A percentile compares a stretch with the other conserved stretches of the same genome.
Evolutionary conservation across 352 stramenopile genomes (phyloP).

Genomic region (Globisporangium parvum): DNA sequence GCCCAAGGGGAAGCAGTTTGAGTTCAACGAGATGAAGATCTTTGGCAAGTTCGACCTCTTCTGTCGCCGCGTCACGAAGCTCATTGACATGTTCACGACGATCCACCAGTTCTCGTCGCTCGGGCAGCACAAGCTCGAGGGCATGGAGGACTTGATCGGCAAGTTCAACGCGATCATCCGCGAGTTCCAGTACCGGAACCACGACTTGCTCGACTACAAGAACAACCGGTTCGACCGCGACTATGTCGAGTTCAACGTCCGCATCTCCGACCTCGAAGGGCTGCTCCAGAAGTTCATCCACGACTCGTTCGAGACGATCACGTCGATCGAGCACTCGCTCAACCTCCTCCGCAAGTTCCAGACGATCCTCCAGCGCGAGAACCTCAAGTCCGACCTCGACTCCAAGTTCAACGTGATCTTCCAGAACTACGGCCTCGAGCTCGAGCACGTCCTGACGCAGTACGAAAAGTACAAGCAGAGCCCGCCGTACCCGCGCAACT

Average conservation of each 20-base stretch:
- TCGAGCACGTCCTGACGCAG: conserved; percentile 96
- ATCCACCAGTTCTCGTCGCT: conserved; percentile 95
- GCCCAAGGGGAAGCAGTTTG: conserved; percentile 97
- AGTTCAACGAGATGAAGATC: conserved; percentile 99
- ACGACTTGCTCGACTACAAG: conserved; percentile 97
- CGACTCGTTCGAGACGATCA: conserved; percentile 98
- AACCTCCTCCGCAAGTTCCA: conserved; percentile 97
- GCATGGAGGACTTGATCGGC: conserved; percentile 87
- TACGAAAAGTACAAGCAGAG: conserved; percentile 99
- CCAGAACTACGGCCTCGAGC: conserved; percentile 97
- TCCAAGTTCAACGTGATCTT: conserved; percentile 99
- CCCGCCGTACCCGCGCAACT: conserved; percentile 94
- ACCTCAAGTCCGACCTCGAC: conserved; percentile 97
- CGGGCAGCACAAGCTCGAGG: conserved; percentile 89
- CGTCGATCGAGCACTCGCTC: conserved; percentile 96
- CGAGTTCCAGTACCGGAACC: conserved; percentile 95
- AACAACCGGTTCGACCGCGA: conserved; percentile 98
- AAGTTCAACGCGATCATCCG: conserved; percentile 96
- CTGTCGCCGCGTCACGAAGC: conserved; percentile 95
- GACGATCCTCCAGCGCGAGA: conserved; percentile 96
- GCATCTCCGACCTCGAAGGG: conserved; percentile 95
- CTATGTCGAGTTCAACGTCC: conserved; percentile 95
- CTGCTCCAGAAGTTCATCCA: conserved; percentile 99
- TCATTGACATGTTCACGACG: conserved; percentile 99
- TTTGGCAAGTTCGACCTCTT: conserved; percentile 99